These are phyloP conservation scores for Tylopilus subfusipes DNA, from an alignment of 768 basidiomycete species.

Conservation along the genomic window DNA sequence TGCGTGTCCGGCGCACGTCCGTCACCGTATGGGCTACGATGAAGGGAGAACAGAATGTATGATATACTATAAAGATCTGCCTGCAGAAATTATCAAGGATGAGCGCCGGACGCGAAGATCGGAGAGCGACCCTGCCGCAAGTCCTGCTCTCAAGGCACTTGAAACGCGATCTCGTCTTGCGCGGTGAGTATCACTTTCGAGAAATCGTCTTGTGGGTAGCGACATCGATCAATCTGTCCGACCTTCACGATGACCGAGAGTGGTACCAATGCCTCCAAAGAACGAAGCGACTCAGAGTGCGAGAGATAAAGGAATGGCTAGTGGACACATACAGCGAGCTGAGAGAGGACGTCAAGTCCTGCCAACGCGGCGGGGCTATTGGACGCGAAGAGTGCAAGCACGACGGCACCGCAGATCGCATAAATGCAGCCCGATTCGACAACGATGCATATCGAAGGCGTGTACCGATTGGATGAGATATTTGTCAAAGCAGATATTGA, in stretches of 20 bases:
- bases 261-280: neutral
- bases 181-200: neutral
- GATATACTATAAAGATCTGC: too few relatives aligned
- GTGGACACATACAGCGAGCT: neutral
- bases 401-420: neutral
- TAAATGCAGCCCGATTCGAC: neutral
- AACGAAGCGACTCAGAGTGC: neutral
- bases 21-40: too few relatives aligned
- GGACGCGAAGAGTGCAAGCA: neutral
- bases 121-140: too few relatives aligned
- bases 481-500: neutral
- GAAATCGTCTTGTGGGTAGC: neutral
- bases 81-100: too few relatives aligned
- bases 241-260: neutral
- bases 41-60: too few relatives aligned
- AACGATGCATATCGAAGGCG: neutral
- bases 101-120: too few relatives aligned
- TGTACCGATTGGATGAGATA: neutral
- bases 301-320: neutral
- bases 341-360: neutral
- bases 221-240: neutral
- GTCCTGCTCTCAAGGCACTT: too few relatives aligned
- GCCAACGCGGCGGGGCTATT: neutral
- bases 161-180: too few relatives aligned
- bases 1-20: too few relatives aligned